Percentiles rank a stretch among this genome's conserved stretches.
Conservation (phyloP, 2,329 filamentous ascomycete genomes). For the Aureobasidium musti region DNA sequence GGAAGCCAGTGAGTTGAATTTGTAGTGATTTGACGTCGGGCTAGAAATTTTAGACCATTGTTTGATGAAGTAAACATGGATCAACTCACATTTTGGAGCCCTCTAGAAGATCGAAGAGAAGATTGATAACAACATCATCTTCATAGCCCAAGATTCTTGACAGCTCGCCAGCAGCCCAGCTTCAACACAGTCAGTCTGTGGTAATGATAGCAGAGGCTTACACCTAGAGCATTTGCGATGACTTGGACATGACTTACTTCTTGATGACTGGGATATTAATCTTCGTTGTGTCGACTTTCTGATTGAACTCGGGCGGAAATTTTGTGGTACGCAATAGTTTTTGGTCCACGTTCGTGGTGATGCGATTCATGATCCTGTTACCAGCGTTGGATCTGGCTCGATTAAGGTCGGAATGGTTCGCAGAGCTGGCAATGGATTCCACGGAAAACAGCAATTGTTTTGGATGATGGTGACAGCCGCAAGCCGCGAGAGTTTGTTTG, state of each 20-base stretch:
- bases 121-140: slow-evolving; percentile 93
- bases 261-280: slow-evolving; percentile 98
- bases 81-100: slow-evolving; percentile 70
- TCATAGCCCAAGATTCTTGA: slow-evolving; percentile 86
- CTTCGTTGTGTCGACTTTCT: slow-evolving; percentile 96
- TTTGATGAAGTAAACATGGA: not conserved
- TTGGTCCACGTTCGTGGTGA: slow-evolving; percentile 74
- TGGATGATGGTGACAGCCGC: not conserved
- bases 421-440: not conserved
- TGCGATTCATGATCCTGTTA: slow-evolving; percentile 30
- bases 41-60: slow-evolving; percentile 50
- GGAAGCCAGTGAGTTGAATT: slow-evolving; percentile 90
- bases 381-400: not conserved
- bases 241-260: slow-evolving; percentile 63
- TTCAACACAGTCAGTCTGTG: slow-evolving; percentile 43
- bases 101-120: slow-evolving; percentile 71
- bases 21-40: slow-evolving; percentile 95
- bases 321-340: slow-evolving; percentile 90
- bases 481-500: slow-evolving; percentile 3
- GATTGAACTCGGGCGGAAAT: slow-evolving; percentile 88
- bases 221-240: not conserved
- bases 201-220: not conserved
- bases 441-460: not conserved
- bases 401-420: not conserved
- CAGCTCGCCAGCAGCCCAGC: slow-evolving; percentile 91